phyloP scores from a whole-genome alignment of 768 basidiomycete genomes.

The Leccinum barrowsii region DNA sequence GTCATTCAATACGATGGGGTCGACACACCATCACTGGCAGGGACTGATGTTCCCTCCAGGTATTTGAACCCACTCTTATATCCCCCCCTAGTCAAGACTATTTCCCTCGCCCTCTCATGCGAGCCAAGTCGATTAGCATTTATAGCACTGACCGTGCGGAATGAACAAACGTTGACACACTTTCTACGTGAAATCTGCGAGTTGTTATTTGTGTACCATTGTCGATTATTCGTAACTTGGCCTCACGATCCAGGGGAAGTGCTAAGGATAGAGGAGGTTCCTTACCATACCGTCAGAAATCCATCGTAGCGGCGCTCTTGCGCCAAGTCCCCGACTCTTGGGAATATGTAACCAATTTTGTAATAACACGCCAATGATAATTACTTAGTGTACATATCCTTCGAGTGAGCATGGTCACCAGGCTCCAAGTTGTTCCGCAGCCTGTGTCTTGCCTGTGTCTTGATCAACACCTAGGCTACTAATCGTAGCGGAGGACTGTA shows the following conservation, averaged over 20 bases:
- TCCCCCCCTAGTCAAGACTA: constrained; percentile 49
- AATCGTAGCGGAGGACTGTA: too few relatives aligned
- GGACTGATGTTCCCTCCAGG: constrained; percentile 37
- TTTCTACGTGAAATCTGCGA: constrained; percentile 41
- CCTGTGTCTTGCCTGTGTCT: too few relatives aligned
- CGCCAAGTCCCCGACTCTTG: too few relatives aligned
- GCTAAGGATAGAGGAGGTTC: constrained; percentile 28
- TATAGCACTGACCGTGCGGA: constrained; percentile 50
- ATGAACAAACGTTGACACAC: constrained; percentile 44
- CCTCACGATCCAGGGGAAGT: constrained; percentile 14
- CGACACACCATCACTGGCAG: not conserved
- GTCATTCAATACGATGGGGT: not conserved
- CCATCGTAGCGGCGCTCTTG: constrained; percentile 2
- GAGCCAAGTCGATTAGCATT: constrained; percentile 17
- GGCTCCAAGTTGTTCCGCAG: too few relatives aligned
- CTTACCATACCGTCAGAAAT: constrained; percentile 3
- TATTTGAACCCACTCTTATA: constrained; percentile 64
- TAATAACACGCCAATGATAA: too few relatives aligned
- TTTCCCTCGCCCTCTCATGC: constrained; percentile 33
- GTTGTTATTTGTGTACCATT: not conserved
- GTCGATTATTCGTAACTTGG: not conserved
- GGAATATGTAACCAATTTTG: too few relatives aligned
- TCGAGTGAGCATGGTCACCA: too few relatives aligned
- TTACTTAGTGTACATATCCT: too few relatives aligned
- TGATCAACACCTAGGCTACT: too few relatives aligned